A percentile compares a stretch with the other conserved stretches of the same genome.
Conservation (phyloP, 1,284 basidiomycete species). For the Polyporus tsugae region DNA sequence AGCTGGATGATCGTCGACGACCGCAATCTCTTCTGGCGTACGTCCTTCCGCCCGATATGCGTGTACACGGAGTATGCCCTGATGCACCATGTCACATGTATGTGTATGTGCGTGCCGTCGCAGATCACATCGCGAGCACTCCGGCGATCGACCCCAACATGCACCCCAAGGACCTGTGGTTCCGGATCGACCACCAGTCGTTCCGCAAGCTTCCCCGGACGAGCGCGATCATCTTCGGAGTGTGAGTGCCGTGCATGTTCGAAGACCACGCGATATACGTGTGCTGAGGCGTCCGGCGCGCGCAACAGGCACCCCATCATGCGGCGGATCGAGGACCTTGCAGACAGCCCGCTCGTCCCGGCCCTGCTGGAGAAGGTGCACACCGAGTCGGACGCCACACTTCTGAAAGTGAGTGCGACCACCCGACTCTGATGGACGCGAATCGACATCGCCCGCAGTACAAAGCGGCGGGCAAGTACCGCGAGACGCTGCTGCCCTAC, state of each 20-base stretch:
- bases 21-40: constrained; percentile 46
- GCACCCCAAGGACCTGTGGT: constrained; percentile 44
- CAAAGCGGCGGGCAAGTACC: constrained; percentile 46
- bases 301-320: constrained; percentile 47
- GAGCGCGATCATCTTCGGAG: constrained; percentile 49
- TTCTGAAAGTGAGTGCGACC: constrained; percentile 42
- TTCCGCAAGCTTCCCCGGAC: constrained; percentile 52
- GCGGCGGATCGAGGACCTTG: constrained; percentile 46
- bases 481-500: constrained; percentile 46
- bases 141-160: constrained; percentile 36
- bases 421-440: background rate
- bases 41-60: constrained; percentile 15
- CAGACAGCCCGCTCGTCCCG: constrained; percentile 48
- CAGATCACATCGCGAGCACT: constrained; percentile 42
- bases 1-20: constrained; percentile 53
- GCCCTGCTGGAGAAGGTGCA: constrained; percentile 48
- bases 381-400: constrained; percentile 40
- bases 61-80: background rate
- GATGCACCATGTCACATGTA: background rate
- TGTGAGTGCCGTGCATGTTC: constrained; percentile 34
- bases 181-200: constrained; percentile 49
- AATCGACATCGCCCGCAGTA: constrained; percentile 35
- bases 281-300: background rate
- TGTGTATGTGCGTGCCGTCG: background rate
- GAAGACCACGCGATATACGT: background rate